Evolutionary conservation across 495 filamentous ascomycete species (phyloP).

Genomic region (Aspergillus cristatus): DNA sequence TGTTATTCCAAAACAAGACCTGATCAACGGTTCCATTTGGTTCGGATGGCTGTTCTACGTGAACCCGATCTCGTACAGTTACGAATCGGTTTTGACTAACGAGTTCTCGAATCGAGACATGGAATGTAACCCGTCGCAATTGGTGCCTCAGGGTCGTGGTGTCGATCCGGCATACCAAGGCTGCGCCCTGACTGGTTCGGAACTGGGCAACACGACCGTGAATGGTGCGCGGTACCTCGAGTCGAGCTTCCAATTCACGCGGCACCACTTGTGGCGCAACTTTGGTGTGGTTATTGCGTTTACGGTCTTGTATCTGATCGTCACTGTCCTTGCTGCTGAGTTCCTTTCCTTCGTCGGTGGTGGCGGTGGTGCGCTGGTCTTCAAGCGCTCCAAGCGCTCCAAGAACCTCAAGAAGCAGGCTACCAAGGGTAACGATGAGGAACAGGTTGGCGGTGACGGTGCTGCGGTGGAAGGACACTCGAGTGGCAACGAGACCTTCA

Average conservation of each 20-base stretch:
- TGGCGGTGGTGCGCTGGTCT: slow-evolving; percentile 52
- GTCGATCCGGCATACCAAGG: slow-evolving; percentile 45
- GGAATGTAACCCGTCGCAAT: slow-evolving; percentile 47
- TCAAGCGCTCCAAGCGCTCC: slow-evolving; percentile 55
- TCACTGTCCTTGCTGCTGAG: slow-evolving; percentile 55
- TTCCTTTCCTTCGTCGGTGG: slow-evolving; percentile 41
- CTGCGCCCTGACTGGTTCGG: slow-evolving; percentile 52
- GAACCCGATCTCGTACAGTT: slow-evolving; percentile 67
- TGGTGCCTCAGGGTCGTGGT: slow-evolving; percentile 48
- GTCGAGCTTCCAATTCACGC: slow-evolving; percentile 48
- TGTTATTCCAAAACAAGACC: slow-evolving; percentile 57
- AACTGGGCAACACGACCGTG: slow-evolving; percentile 34
- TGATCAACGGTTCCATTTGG: slow-evolving; percentile 61
- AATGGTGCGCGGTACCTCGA: slow-evolving; percentile 52
- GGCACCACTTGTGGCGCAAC: slow-evolving; percentile 67
- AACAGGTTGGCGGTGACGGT: slow-evolving; percentile 22
- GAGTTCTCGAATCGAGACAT: slow-evolving; percentile 55
- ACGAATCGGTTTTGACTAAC: slow-evolving; percentile 60
- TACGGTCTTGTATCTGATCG: slow-evolving; percentile 54
- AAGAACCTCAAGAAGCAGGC: slow-evolving; percentile 42
- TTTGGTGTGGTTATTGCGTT: slow-evolving; percentile 69
- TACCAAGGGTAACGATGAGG: slow-evolving; percentile 34
- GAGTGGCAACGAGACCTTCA: slow-evolving; percentile 38
- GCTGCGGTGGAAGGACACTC: slow-evolving; percentile 29
- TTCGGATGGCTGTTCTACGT: slow-evolving; percentile 71